A percentile compares a stretch with the other conserved stretches of the same genome.
phyloP scores from a whole-genome alignment of 1,139 yeast genomes.

The Komagataea norvegica region DNA sequence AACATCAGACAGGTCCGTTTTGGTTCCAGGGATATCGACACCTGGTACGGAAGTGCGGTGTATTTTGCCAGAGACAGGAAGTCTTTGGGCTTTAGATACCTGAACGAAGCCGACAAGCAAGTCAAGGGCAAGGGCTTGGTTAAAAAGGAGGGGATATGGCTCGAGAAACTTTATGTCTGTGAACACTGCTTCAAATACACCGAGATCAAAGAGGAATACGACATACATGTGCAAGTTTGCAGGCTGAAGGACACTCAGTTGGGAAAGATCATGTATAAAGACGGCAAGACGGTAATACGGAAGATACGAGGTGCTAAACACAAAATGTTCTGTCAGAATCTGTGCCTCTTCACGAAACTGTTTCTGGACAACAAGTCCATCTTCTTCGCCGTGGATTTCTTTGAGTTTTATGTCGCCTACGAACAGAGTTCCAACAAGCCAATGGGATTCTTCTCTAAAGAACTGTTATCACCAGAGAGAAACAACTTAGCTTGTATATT shows the following conservation, averaged over 20 bases:
- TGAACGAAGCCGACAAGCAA: slow-evolving; percentile 9
- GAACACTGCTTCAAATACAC: slow-evolving; percentile 82
- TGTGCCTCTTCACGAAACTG: slow-evolving; percentile 80
- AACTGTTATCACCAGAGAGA: slow-evolving; percentile 73
- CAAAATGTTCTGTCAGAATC: slow-evolving; percentile 69
- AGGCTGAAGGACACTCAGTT: slow-evolving; percentile 40
- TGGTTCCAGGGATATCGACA: slow-evolving; percentile 60
- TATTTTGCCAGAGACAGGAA: slow-evolving; percentile 44
- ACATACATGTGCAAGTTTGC: slow-evolving; percentile 47
- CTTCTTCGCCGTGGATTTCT: slow-evolving; percentile 71
- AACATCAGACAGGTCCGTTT: slow-evolving; percentile 63
- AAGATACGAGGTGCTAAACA: slow-evolving; percentile 62
- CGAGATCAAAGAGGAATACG: slow-evolving; percentile 35
- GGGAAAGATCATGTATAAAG: slow-evolving; percentile 68
- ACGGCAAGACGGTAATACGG: slow-evolving; percentile 52
- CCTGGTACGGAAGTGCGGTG: slow-evolving; percentile 87
- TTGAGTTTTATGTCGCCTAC: slow-evolving; percentile 73
- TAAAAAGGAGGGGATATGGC: slow-evolving; percentile 38
- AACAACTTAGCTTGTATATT: slow-evolving; percentile 89
- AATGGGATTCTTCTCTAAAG: slow-evolving; percentile 92
- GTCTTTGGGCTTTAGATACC: slow-evolving; percentile 27
- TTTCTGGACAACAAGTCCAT: slow-evolving; percentile 91
- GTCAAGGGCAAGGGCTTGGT: slow-evolving; percentile 7
- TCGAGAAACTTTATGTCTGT: slow-evolving; percentile 65
- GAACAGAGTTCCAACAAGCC: slow-evolving; percentile 45